Evolutionary conservation across 2,329 filamentous ascomycete species (phyloP), one percentile per base, ranked within the genome.

Genomic region (Ophiocordyceps sinensis): DNA sequence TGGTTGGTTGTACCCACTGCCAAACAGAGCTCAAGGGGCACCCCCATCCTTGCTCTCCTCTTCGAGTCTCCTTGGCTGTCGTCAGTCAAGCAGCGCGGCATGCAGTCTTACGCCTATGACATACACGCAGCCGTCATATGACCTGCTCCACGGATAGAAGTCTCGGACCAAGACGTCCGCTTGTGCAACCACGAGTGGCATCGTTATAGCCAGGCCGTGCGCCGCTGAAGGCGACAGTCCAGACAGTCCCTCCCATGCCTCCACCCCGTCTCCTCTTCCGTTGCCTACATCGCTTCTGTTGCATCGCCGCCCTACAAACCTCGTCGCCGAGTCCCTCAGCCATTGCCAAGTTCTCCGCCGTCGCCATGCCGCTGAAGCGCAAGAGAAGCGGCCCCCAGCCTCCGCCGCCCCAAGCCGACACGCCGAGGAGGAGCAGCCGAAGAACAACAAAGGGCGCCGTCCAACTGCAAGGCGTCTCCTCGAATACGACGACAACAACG

Each of bases 331-430:
- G 9, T 19, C 32, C 10, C 15, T 14, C 17, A 15, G 17, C 32
- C 14, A 35, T 17, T 19, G 32, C 32, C 9, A 12, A 35, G n/a
- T 15, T 28, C 21, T n/a, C 39, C 7, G 32, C 10, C 30, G 19
- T 31, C 21, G 43, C 28, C 11, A 68, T 67, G 64, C 53, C 53
- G 2, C 34, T 55, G 4, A 68, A 67, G 47, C 57, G 64, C 38
- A 66, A 64, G 47, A 60, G 56, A 41, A 39, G 35, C 9, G 50
- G 41, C 6, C 41, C 45, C 11, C 50, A 53, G n/a, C 46, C 49
- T 11, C 17, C 38, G 21, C 46, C 49, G 13, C 42, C 50, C 3
- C 49, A 36, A 30, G 42, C 49, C 26, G 49, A 55, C 19, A 44
- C 31, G 1, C 49, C 49, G 0, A 48, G 54, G 17, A 50, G 58